These are phyloP conservation scores for Coemansia sp. DNA, from an alignment of 192 early-diverging fungal species.

Conservation along the genomic window DNA sequence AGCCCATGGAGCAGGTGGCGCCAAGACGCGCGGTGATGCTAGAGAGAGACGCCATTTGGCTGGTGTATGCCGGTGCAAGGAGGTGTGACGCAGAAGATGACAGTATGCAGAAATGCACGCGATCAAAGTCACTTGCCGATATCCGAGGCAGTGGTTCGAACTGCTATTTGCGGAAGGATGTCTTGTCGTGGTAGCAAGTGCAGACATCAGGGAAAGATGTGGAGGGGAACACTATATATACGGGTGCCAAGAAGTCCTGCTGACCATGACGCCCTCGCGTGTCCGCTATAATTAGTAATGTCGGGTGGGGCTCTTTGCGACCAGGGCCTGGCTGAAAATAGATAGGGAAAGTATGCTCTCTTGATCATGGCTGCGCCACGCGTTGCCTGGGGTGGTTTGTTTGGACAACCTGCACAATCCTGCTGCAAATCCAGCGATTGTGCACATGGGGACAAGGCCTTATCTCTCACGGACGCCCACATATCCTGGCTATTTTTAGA, in stretches of 20 bases:
- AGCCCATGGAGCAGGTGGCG: slow-evolving; percentile 2
- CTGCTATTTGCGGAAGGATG: slow-evolving; percentile 3
- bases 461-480: too few species aligned
- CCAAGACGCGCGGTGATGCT: not conserved
- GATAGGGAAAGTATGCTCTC: slow-evolving; percentile 1
- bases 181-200: not conserved
- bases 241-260: slow-evolving; percentile 16
- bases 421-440: not conserved
- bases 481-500: too few species aligned
- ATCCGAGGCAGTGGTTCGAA: not conserved
- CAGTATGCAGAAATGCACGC: slow-evolving; percentile 4
- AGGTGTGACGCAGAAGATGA: not conserved
- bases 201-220: not conserved
- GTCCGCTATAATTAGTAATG: slow-evolving; percentile 21
- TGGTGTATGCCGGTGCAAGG: not conserved
- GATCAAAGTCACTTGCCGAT: slow-evolving; percentile 1
- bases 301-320: not conserved
- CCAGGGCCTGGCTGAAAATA: slow-evolving; percentile 17
- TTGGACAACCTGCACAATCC: not conserved
- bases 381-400: not conserved
- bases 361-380: slow-evolving; percentile 9
- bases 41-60: slow-evolving; percentile 6
- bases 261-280: not conserved
- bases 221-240: slow-evolving; percentile 15
- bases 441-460: not conserved